A percentile compares a stretch with the other conserved stretches of the same genome.
These are phyloP conservation scores for Ogataea nonfermentans DNA, from an alignment of 805 yeast species.

Conservation along the genomic window DNA sequence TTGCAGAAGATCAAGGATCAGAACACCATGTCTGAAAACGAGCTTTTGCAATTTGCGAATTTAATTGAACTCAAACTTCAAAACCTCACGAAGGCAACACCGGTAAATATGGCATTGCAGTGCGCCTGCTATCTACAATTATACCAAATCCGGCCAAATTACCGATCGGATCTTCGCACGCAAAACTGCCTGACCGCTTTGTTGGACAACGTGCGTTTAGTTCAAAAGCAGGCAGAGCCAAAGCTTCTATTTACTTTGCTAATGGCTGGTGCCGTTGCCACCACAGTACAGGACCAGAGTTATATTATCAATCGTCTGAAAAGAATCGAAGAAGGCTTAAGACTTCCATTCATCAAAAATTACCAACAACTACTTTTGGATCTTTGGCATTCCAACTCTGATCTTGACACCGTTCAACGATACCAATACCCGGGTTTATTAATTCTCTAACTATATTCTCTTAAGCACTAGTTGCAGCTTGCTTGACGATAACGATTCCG, in stretches of 20 bases:
- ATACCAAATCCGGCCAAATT: background rate
- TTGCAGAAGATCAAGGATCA: constrained; percentile 5
- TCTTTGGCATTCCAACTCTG: constrained; percentile 1
- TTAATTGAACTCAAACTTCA: constrained; percentile 5
- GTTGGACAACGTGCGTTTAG: background rate
- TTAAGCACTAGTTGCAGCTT: background rate
- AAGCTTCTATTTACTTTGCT: constrained; percentile 2
- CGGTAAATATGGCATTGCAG: constrained; percentile 4
- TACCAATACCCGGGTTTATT: constrained; percentile 8
- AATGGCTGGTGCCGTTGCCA: constrained; percentile 4
- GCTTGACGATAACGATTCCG: constrained; percentile 8
- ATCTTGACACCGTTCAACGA: background rate
- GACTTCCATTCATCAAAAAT: constrained; percentile 4
- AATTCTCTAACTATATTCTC: background rate
- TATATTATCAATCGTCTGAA: constrained; percentile 2
- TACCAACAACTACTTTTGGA: constrained; percentile 2
- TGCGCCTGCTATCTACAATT: constrained; percentile 7
- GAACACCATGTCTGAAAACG: constrained; percentile 2
- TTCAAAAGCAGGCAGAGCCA: background rate
- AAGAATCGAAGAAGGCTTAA: background rate
- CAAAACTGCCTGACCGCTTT: constrained; percentile 1
- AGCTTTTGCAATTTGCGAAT: constrained; percentile 1
- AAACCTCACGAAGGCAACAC: background rate
- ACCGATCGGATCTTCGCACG: background rate
- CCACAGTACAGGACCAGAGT: background rate